Evolutionary conservation across 108 stramenopile genomes (phyloP).

Genomic region (Nannochloropsis gaditana): DNA sequence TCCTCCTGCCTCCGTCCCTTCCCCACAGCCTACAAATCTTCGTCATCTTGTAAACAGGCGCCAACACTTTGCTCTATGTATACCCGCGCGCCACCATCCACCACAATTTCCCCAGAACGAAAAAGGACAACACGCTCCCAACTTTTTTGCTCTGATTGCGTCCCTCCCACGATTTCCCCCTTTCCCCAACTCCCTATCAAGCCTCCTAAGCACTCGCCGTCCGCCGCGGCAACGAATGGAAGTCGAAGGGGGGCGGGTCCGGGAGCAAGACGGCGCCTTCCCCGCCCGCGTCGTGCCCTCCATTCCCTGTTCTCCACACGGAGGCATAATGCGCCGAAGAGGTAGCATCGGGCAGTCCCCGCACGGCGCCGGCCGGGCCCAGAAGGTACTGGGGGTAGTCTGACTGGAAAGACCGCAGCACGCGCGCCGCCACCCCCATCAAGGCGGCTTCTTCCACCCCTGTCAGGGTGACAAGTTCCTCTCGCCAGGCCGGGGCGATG

Average conservation of each 20-base stretch:
- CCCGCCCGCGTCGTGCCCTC: neutral
- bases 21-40: too few relatives aligned
- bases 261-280: neutral
- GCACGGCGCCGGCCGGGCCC: neutral
- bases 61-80: too few relatives aligned
- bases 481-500: neutral
- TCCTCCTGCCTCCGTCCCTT: too few relatives aligned
- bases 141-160: too few relatives aligned
- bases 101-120: too few relatives aligned
- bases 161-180: neutral
- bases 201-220: neutral
- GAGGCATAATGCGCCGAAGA: too few relatives aligned
- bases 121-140: too few relatives aligned
- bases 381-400: neutral
- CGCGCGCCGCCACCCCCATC: neutral
- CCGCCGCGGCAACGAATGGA: neutral
- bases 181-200: neutral
- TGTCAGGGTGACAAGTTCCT: slow-evolving; percentile 4
- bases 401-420: neutral
- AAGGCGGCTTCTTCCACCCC: neutral
- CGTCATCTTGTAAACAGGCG: too few relatives aligned
- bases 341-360: neutral
- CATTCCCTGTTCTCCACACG: neutral
- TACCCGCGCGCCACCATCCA: too few relatives aligned
- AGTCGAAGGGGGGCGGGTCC: slow-evolving; percentile 5